phyloP scores from a whole-genome alignment of 495 filamentous ascomycete genomes.

The Thozetella sp. region DNA sequence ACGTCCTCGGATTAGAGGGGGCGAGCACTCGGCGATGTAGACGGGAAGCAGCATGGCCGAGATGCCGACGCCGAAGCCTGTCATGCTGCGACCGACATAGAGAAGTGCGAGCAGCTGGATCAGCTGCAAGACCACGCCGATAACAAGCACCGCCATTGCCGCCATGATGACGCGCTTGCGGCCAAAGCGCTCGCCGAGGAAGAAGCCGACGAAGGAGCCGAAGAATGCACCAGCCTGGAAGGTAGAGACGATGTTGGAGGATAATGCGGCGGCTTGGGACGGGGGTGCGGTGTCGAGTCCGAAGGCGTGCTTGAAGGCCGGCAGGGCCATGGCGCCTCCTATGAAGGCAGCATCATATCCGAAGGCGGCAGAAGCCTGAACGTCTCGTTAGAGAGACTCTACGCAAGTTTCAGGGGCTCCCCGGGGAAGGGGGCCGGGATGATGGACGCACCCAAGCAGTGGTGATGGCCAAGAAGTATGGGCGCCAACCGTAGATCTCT shows the following conservation, averaged over 20 bases:
- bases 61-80: constrained; percentile 54
- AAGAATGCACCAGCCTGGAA: constrained; percentile 73
- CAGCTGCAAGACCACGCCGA: constrained; percentile 66
- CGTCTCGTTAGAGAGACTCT: constrained; percentile 1
- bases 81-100: constrained; percentile 54
- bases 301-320: constrained; percentile 63
- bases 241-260: constrained; percentile 67
- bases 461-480: too few species aligned
- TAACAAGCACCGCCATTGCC: constrained; percentile 56
- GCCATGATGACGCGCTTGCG: constrained; percentile 55
- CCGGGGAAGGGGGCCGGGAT: neutral
- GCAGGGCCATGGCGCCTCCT: constrained; percentile 56
- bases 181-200: constrained; percentile 56
- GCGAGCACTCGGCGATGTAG: constrained; percentile 59
- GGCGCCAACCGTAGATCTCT: too few species aligned
- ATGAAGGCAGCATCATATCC: constrained; percentile 23
- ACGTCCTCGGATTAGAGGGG: constrained; percentile 53
- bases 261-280: constrained; percentile 45
- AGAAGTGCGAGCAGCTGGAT: constrained; percentile 64
- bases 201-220: constrained; percentile 62
- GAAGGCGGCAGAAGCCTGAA: constrained; percentile 8
- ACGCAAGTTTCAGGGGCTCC: too few species aligned
- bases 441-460: neutral
- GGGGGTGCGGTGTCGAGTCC: constrained; percentile 42
- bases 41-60: constrained; percentile 53